A percentile compares a stretch with the other conserved stretches of the same genome.
These are phyloP conservation scores for Heliocybe sulcata DNA, from an alignment of 1,284 basidiomycete genomes.

Conservation along the genomic window DNA sequence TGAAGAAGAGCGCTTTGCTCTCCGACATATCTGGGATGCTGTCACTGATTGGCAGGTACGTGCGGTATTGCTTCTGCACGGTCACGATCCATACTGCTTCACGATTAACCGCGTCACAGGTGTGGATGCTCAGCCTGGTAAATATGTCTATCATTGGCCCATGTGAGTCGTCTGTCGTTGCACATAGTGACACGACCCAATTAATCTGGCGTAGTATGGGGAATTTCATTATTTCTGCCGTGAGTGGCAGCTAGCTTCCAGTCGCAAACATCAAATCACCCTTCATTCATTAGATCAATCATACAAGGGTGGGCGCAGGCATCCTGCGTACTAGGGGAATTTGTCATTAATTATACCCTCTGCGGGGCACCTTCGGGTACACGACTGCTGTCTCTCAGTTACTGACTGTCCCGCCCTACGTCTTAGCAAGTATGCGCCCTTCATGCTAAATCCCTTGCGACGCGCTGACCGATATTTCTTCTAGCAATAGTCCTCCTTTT, in stretches of 20 bases:
- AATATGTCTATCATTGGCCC: conserved; percentile 55
- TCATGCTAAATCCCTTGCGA: neutral
- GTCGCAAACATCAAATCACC: neutral
- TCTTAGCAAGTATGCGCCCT: conserved; percentile 39
- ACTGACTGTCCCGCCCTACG: conserved; percentile 64
- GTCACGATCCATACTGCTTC: no score
- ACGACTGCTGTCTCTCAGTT: conserved; percentile 52
- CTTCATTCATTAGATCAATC: conserved; percentile 41
- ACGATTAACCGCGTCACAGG: conserved; percentile 15
- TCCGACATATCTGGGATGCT: conserved; percentile 45
- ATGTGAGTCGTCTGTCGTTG: conserved; percentile 29
- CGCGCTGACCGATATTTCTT: neutral
- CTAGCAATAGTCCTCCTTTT: conserved; percentile 45
- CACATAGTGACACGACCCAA: conserved; percentile 8
- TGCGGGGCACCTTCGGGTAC: conserved; percentile 44
- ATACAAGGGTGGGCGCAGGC: conserved; percentile 49
- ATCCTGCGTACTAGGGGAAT: no score
- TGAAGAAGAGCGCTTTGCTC: conserved; percentile 54
- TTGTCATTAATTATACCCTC: no score
- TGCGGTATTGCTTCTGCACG: neutral
- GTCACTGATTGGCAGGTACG: conserved; percentile 60
- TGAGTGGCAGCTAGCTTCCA: conserved; percentile 23
- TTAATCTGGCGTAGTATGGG: conserved; percentile 28
- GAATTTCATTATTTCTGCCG: conserved; percentile 63
- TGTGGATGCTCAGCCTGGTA: conserved; percentile 48